Evolutionary conservation across 169 alveolate genomes (phyloP), one percentile per base, ranked within the genome.

Genomic region (Besnoitia besnoiti): DNA sequence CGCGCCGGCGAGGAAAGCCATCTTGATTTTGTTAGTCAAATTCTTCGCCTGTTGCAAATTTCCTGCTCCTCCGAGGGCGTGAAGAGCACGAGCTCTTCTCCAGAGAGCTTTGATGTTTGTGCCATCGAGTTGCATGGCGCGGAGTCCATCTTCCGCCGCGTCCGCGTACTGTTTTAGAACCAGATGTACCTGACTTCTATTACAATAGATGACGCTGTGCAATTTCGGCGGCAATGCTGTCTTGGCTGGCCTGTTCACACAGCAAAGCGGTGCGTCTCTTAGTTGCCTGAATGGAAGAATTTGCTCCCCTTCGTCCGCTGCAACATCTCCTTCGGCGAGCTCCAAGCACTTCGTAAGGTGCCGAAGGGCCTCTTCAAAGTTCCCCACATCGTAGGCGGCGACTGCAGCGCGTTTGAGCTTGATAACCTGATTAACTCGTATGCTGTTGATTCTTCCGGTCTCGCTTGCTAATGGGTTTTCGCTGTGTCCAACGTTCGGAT

Each of bases 41-140:
- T 39, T 73, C 12, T 39, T 14, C 27, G 84, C 84, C 33, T 21
- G 84, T 7, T 39, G 40, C 40, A 73, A 44, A 44, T 73, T 73
- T 24, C 33, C 84, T 10, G 24, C 24, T 7, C 84, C 84, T 3
- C 84, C 84, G 46, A 73, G 33, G 19, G 44, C 40, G 0, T 21
- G 7, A 30, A 73, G 84, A 27, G 84, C 84, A 7, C 46, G 84
- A 27, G 84, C 84, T 73, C 84, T 27, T 73, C 84, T 0, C 84
- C 84, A 73, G 49, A 73, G 46, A 12, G 84, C 84, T 33, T 73
- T 73, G 49, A 73, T 39, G 33, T 73, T 73, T 39, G 49, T n/a
- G 27, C 84, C 0, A 44, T 73, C 84, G 84, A 73, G 84, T 44
- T 73, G 84, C 49, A 73, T 73, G 84, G 84, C 84, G 49, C 84